These are phyloP conservation scores for Saturnispora bothae DNA, from an alignment of 805 yeast genomes.

Conservation along the genomic window DNA sequence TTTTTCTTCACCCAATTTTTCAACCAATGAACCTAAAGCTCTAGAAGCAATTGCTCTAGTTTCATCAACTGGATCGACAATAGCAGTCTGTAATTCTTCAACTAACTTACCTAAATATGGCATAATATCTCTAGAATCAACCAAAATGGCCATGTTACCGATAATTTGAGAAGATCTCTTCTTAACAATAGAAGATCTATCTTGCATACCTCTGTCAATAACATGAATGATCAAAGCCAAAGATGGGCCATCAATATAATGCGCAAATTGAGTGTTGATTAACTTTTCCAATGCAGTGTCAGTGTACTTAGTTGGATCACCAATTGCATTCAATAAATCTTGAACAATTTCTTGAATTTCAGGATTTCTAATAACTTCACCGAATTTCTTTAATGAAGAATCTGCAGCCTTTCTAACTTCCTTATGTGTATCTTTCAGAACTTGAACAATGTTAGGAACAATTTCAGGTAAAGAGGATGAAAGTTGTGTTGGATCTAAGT, in stretches of 20 bases:
- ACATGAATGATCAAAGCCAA: constrained; percentile 91
- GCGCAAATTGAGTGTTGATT: constrained; percentile 87
- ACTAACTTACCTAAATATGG: constrained; percentile 77
- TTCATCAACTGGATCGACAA: constrained; percentile 97
- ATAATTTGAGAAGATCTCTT: constrained; percentile 95
- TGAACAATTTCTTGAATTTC: constrained; percentile 93
- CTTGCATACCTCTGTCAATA: constrained; percentile 89
- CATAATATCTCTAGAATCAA: constrained; percentile 73
- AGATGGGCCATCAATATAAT: constrained; percentile 96
- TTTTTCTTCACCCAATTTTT: constrained; percentile 89
- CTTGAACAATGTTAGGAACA: constrained; percentile 94
- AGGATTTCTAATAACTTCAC: constrained; percentile 95
- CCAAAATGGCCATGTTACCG: constrained; percentile 96
- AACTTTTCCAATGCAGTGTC: constrained; percentile 79
- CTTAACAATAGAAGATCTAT: constrained; percentile 87
- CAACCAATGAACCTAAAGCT: constrained; percentile 93
- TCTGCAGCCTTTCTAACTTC: constrained; percentile 96
- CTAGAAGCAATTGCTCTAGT: constrained; percentile 97
- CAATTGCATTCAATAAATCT: constrained; percentile 77
- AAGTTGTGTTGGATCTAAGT: constrained; percentile 86
- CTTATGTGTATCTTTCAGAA: constrained; percentile 87
- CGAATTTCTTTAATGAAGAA: constrained; percentile 76
- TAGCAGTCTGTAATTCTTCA: constrained; percentile 77
- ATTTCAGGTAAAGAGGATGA: constrained; percentile 81
- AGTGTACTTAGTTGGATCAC: constrained; percentile 88